Conservation (phyloP, 2,329 filamentous ascomycete genomes). For the Alternaria ethzedia region DNA sequence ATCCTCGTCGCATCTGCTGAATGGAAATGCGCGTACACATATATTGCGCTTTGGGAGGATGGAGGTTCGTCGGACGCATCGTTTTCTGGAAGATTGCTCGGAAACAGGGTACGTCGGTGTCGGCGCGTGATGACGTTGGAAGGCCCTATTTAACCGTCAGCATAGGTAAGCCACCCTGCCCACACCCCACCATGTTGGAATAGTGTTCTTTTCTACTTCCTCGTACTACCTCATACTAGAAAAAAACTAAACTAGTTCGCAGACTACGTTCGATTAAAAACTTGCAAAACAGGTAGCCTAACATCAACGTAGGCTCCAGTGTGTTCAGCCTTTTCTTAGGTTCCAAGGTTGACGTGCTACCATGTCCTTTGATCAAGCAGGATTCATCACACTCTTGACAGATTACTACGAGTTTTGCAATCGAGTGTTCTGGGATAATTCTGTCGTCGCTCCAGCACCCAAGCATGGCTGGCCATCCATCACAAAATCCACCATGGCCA, state of each 20-base stretch:
- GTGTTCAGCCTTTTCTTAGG: background rate
- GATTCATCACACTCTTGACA: background rate
- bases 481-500: background rate
- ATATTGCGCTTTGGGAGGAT: background rate
- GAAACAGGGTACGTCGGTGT: background rate
- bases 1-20: background rate
- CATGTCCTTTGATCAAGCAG: background rate
- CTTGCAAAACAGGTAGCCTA: background rate
- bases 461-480: background rate
- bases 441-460: background rate
- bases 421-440: background rate
- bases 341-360: background rate
- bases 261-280: background rate
- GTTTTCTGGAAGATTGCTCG: background rate
- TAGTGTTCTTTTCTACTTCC: background rate
- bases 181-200: background rate
- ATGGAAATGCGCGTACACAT: background rate
- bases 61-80: background rate
- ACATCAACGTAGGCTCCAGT: background rate
- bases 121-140: background rate
- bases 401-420: background rate
- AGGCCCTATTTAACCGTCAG: background rate
- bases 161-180: background rate
- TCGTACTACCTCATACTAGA: background rate
- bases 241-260: rapidly evolving